Evolutionary conservation across 2,329 filamentous ascomycete genomes (phyloP), one percentile per base, ranked within the genome.

Genomic region (Botrytis fragariae): DNA sequence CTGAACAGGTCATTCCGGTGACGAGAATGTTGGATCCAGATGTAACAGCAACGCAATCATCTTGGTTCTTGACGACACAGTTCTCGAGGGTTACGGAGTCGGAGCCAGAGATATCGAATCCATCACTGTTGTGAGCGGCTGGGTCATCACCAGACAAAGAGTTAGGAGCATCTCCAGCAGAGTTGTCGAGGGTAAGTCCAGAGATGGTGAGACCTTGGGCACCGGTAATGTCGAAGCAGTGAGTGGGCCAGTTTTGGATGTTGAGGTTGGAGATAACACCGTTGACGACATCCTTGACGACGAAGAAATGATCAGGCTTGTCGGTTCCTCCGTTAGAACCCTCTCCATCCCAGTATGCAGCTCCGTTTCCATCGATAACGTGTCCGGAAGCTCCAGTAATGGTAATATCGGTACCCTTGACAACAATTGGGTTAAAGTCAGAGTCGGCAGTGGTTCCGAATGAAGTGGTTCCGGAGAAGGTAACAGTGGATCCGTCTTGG

Each of bases 391-490:
- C 76, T 32, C 79, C 79, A 51, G 74, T 75, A 3, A 79, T 74
- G 35, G 64, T 70, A 35, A 80, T 79, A 35, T 74, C 42, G 4
- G 72, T 74, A 54, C 78, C 79, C 18, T 75, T 77, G 10, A 80
- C 74, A 16, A 77, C 85, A 77, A 93, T 85, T 20, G 92, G 83
- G 59, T 78, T 54, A 57, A 90, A 90, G 0, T 90, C 90, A 2
- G 81, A 80, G 89, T 90, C 92, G 77, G 90, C 86, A 75, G 88
- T 83, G 82, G 91, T 92, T 44, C 85, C 90, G 77, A 90, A 93
- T 70, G 87, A 88, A 25, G 90, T 92, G 14, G 84, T 87, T 61
- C 91, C 91, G 73, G 88, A 82, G 81, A 92, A 92, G 76, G 87
- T 88, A 75, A 92, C 85, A 73, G 80, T 60, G 4, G 84, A 81